Evolutionary conservation across 1,139 yeast species (phyloP), one percentile per base, ranked within the genome.

Genomic region (Nematodospora anomalae): DNA sequence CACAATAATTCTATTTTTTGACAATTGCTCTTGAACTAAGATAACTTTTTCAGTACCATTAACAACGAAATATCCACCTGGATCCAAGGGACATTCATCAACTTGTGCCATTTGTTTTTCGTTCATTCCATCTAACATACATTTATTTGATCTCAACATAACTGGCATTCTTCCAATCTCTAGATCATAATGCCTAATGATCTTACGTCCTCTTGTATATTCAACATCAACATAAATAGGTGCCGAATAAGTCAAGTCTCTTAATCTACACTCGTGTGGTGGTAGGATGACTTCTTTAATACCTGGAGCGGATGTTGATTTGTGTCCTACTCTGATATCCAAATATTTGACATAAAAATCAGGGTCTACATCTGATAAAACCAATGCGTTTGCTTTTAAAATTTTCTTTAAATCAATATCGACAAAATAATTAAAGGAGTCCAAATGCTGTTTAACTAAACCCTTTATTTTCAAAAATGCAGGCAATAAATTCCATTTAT

Each of bases 11-110:
- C 99, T 87, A 64, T 92, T 92, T 64, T 92, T 92, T 36, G 96
- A 84, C 57, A 92, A 72, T 68, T 92, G 99, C 62, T 92, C 99
- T 62, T 92, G 99, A 32, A 92, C 95, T 50, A 92, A 75, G 45
- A 92, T 94, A 32, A 92, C 99, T 59, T 92, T 92, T 58, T 92
- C 99, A 0, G 98, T 92, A 58, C 99, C 99, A 57, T 92, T 92
- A 32, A 92, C 97, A 52, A 92, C 84, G 52, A 92, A 92, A 56
- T 92, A 92, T 50, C 99, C 99, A 62, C 99, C 99, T 4, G 98
- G 98, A 62, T 92, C 98, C 36, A 92, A 69, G 0, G 99, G 99
- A 62, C 99, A 94, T 61, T 92, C 99, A 52, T 86, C 85, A 51
- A 86, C 71, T 28, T 67, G 67, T 1, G 98, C 97, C 97, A 94